Conservation (phyloP, 2,329 filamentous ascomycete species). For the Fusarium paranaense region DNA sequence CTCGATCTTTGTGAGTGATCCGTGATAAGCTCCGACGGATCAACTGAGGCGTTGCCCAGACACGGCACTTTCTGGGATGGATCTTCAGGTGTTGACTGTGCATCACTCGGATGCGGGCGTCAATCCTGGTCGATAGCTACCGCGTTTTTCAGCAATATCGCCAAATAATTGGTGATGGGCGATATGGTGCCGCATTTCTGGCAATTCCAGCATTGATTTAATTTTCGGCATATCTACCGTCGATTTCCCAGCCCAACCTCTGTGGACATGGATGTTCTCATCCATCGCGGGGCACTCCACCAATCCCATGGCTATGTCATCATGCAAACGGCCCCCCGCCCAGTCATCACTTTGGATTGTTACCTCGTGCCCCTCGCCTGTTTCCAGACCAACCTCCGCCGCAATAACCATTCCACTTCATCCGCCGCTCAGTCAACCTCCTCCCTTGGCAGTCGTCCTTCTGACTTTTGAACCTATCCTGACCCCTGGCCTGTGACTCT, state of each 20-base stretch:
- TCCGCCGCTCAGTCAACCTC: slow-evolving; percentile 18
- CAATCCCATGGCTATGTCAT: slow-evolving; percentile 34
- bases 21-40: slow-evolving; percentile 20
- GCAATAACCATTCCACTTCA: slow-evolving; percentile 37
- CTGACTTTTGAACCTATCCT: slow-evolving; percentile 21
- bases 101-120: not conserved
- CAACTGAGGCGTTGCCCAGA: slow-evolving; percentile 1
- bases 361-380: slow-evolving; percentile 38
- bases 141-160: not conserved
- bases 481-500: slow-evolving; percentile 19
- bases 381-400: slow-evolving; percentile 34
- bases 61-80: slow-evolving; percentile 8
- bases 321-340: slow-evolving; percentile 30
- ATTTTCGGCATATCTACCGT: not conserved
- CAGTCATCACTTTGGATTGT: slow-evolving; percentile 24
- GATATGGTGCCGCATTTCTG: not conserved
- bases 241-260: not conserved
- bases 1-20: slow-evolving; percentile 5
- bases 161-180: not conserved
- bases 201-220: not conserved
- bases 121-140: slow-evolving; percentile 7
- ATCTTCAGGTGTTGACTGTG: slow-evolving; percentile 12
- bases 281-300: slow-evolving; percentile 38
- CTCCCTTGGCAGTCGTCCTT: slow-evolving; percentile 24
- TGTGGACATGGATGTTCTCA: not conserved